Evolutionary conservation across 1,284 basidiomycete genomes (phyloP).

Genomic region (Sporisorium graminicola): DNA sequence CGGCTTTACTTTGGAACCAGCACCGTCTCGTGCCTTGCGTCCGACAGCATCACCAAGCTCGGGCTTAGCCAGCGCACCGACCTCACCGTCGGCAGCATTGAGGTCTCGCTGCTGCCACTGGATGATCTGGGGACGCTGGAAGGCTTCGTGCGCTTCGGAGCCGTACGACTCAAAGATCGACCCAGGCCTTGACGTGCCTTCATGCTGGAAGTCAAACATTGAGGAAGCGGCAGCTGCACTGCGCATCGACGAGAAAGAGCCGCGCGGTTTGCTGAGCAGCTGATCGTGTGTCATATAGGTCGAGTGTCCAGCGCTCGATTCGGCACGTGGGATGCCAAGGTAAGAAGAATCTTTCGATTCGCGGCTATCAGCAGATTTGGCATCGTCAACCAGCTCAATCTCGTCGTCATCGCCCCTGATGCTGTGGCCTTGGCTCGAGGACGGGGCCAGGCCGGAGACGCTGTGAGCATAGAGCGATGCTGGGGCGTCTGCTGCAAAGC

Average conservation of each 20-base stretch:
- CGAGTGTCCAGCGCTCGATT: constrained; percentile 21
- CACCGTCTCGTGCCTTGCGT: constrained; percentile 43
- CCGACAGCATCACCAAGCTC: constrained; percentile 47
- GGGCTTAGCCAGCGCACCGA: constrained; percentile 53
- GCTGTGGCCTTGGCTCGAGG: constrained; percentile 11
- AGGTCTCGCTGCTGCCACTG: constrained; percentile 57
- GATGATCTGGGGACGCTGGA: constrained; percentile 54
- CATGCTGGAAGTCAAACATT: constrained; percentile 44
- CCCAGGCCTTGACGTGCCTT: constrained; percentile 38
- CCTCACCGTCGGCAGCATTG: constrained; percentile 39
- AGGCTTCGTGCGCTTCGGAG: constrained; percentile 33
- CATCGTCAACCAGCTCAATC: constrained; percentile 27
- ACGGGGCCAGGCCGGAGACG: constrained; percentile 10
- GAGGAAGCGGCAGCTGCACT: constrained; percentile 18
- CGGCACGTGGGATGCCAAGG: constrained; percentile 6
- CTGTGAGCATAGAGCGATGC: constrained; percentile 25
- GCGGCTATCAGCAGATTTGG: not conserved
- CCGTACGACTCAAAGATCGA: constrained; percentile 36
- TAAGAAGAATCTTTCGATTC: constrained; percentile 1
- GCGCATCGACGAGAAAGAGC: constrained; percentile 29
- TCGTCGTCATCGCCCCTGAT: constrained; percentile 25
- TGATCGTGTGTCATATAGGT: constrained; percentile 21
- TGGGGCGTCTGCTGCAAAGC: constrained; percentile 16
- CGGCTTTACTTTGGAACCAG: constrained; percentile 25
- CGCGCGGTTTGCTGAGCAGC: constrained; percentile 13